phyloP scores from a whole-genome alignment of 495 filamentous ascomycete species.

The Penicilliopsis zonata region DNA sequence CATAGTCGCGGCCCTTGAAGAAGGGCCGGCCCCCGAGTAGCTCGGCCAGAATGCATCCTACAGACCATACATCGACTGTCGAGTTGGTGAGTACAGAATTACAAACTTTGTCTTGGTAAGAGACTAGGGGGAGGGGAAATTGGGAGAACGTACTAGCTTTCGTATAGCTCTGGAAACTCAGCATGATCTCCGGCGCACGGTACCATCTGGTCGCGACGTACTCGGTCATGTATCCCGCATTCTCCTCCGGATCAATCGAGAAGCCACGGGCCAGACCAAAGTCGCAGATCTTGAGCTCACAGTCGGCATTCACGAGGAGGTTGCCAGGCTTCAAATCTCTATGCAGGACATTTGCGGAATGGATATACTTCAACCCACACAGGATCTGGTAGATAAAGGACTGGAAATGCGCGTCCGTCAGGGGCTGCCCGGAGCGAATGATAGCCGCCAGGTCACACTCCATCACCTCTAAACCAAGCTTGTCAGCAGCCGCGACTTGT shows the following conservation, averaged over 20 bases:
- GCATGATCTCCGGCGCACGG: constrained; percentile 96
- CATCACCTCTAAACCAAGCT: constrained; percentile 67
- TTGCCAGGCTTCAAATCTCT: constrained; percentile 96
- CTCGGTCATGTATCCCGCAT: constrained; percentile 98
- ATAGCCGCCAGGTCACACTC: constrained; percentile 98
- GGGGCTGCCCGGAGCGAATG: constrained; percentile 87
- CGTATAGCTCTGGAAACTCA: constrained; percentile 99
- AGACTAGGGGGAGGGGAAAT: constrained; percentile 2
- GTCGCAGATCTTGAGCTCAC: constrained; percentile 98
- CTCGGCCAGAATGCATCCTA: constrained; percentile 95
- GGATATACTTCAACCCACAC: constrained; percentile 95
- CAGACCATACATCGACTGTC: constrained; percentile 97
- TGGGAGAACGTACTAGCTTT: constrained; percentile 81
- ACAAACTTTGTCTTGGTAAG: too few relatives aligned
- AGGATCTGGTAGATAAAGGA: constrained; percentile 93
- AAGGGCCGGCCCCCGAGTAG: constrained; percentile 92
- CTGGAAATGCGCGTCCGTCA: constrained; percentile 94
- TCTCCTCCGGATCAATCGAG: constrained; percentile 94
- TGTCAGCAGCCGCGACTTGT: constrained; percentile 6
- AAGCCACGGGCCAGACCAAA: constrained; percentile 94
- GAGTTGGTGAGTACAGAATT: constrained; percentile 8
- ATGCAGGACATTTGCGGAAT: constrained; percentile 95
- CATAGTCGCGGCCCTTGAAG: constrained; percentile 98
- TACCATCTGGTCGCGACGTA: constrained; percentile 99
- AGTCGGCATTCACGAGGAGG: constrained; percentile 94